These are phyloP conservation scores for Penicillium simplicissimum DNA, from an alignment of 495 filamentous ascomycete genomes.

Conservation along the genomic window DNA sequence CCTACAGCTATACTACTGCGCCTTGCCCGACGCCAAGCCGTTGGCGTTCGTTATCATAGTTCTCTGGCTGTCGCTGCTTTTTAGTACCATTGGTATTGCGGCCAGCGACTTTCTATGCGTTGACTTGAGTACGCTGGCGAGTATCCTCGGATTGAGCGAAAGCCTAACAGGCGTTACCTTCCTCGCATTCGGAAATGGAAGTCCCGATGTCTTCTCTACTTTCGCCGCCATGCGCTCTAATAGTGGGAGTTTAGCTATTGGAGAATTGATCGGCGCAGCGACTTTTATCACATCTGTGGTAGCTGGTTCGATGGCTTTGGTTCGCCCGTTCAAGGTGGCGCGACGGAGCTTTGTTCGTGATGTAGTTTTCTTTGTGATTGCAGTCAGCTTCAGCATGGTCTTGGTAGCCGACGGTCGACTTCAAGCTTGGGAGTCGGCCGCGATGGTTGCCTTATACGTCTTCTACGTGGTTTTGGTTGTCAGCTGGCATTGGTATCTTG, in stretches of 20 bases:
- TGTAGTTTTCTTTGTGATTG: constrained; percentile 88
- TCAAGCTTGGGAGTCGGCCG: constrained; percentile 80
- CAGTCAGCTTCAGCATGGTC: constrained; percentile 83
- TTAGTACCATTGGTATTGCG: constrained; percentile 97
- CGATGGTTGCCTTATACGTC: constrained; percentile 89
- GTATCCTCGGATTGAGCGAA: constrained; percentile 87
- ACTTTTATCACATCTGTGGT: constrained; percentile 97
- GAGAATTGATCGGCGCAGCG: constrained; percentile 93
- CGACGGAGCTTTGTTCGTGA: constrained; percentile 88
- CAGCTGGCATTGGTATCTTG: constrained; percentile 85
- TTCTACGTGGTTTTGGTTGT: constrained; percentile 92
- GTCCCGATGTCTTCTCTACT: constrained; percentile 97
- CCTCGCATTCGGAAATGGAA: constrained; percentile 97
- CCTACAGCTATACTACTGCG: constrained; percentile 89
- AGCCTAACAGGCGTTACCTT: constrained; percentile 97
- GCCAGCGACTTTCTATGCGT: constrained; percentile 98
- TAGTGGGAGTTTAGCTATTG: constrained; percentile 91
- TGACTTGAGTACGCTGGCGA: constrained; percentile 90
- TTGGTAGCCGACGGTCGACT: constrained; percentile 85
- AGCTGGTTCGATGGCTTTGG: constrained; percentile 95
- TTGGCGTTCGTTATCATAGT: constrained; percentile 76
- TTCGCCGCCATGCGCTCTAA: constrained; percentile 98
- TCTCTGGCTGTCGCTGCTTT: constrained; percentile 85
- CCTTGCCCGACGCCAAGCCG: constrained; percentile 64
- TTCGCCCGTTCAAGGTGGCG: constrained; percentile 88